These are phyloP conservation scores for Apostasia ramifera DNA, from an alignment of 106 monocot species.

Conservation along the genomic window DNA sequence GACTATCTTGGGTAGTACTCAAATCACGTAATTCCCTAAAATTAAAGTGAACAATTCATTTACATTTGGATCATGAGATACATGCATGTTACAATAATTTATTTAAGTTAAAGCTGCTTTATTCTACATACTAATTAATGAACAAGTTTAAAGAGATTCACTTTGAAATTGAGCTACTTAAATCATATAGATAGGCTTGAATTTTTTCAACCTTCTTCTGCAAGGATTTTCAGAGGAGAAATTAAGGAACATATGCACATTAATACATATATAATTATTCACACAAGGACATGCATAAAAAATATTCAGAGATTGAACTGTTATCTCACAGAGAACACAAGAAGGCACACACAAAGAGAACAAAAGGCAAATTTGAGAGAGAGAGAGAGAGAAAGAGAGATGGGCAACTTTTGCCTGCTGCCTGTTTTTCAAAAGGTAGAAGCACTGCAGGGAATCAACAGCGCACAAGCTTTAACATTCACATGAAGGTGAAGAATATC, in stretches of 20 bases:
- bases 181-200: neutral
- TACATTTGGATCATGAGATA: too few relatives aligned
- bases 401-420: conserved; percentile 4
- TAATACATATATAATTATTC: conserved; percentile 5
- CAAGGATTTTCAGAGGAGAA: conserved; percentile 40
- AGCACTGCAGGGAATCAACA: conserved; percentile 12
- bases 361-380: conserved; percentile 15
- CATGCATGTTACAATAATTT: too few relatives aligned
- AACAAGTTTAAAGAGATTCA: too few relatives aligned
- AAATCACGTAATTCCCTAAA: too few relatives aligned
- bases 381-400: conserved; percentile 5
- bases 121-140: too few relatives aligned
- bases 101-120: too few relatives aligned
- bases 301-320: too few relatives aligned
- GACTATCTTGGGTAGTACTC: too few relatives aligned
- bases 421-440: conserved; percentile 47
- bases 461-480: conserved; percentile 27
- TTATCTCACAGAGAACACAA: too few relatives aligned
- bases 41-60: too few relatives aligned
- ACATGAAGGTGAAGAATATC: conserved; percentile 17
- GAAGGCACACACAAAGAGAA: conserved; percentile 21
- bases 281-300: too few relatives aligned
- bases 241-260: conserved; percentile 23
- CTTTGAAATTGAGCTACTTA: neutral
- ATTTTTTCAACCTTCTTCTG: neutral